Evolutionary conservation across 2,329 filamentous ascomycete genomes (phyloP), one percentile per base, ranked within the genome.

Genomic region (Ceratocystis colombiana): DNA sequence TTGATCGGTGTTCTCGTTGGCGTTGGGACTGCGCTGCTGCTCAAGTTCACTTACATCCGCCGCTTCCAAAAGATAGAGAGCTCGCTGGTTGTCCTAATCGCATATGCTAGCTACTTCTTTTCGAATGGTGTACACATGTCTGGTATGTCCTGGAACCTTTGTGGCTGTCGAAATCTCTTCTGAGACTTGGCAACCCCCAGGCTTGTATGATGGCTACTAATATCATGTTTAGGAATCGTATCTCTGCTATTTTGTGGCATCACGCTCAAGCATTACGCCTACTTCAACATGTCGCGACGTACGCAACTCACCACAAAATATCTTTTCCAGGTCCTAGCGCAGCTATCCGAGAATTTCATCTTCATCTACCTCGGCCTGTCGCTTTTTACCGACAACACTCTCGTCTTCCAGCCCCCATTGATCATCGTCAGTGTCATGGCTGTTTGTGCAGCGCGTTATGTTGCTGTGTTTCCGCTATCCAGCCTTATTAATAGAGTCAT

Each of bases 231-330:
- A 67, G 90, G 92, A 71, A 99, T 99, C 72, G 94, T 99, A 70
- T 96, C 94, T 28, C 80, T 99, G 67, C 81, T 99, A 1, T 99
- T 99, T 79, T 99, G 94, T 75, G 94, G 94, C 66, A 99, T 99
- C 71, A 97, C 94, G 10, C 80, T 99, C 69, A 99, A 99, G 77
- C 94, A 99, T 75, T 99, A 99, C 73, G 94, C 94, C 69, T 99
- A 99, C 78, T 96, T 97, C 81, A 99, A 99, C 79, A 99, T 99
- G 94, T 99, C 94, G 37, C 87, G 94, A 62, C 87, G 94, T 69
- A 97, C 94, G 1, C 94, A 99, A 75, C 86, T 99, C 69, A 96
- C 94, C 17, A 99, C 94, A 64, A 99, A 99, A 75, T 99, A 96
- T 77, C 83, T 96, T 67, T 99, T 99, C 78, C 90, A 96, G 75